These are phyloP conservation scores for Prunus campanulata DNA, from an alignment of 306 rosid species.

Conservation along the genomic window DNA sequence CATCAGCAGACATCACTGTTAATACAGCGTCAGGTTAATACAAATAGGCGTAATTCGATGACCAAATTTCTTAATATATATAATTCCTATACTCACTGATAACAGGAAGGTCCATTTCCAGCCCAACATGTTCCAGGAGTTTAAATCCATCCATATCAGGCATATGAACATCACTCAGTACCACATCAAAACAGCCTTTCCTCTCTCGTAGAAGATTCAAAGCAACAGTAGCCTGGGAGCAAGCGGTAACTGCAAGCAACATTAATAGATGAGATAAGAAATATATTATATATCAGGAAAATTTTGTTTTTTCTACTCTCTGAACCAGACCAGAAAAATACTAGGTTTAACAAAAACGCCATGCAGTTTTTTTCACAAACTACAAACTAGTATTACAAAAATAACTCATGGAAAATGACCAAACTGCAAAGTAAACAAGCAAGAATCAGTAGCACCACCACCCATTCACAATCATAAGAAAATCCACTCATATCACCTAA, in stretches of 20 bases:
- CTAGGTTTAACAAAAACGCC: no score
- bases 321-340: no score
- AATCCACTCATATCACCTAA: neutral
- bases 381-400: neutral
- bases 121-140: constrained; percentile 47
- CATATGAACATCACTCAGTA: constrained; percentile 65
- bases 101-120: constrained; percentile 64
- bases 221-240: constrained; percentile 38
- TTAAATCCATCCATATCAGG: constrained; percentile 56
- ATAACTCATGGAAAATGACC: neutral
- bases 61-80: constrained; percentile 1
- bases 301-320: no score
- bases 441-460: neutral
- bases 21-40: constrained; percentile 19
- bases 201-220: constrained; percentile 44
- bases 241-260: constrained; percentile 44
- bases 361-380: no score
- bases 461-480: neutral
- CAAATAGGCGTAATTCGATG: neutral
- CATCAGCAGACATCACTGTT: constrained; percentile 73
- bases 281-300: no score
- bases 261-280: neutral
- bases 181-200: constrained; percentile 46
- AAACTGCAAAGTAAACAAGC: neutral
- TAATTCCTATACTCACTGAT: constrained; percentile 42